Evolutionary conservation across 2,329 filamentous ascomycete genomes (phyloP), one percentile per base, ranked within the genome.

Genomic region (Aspergillus sojae): DNA sequence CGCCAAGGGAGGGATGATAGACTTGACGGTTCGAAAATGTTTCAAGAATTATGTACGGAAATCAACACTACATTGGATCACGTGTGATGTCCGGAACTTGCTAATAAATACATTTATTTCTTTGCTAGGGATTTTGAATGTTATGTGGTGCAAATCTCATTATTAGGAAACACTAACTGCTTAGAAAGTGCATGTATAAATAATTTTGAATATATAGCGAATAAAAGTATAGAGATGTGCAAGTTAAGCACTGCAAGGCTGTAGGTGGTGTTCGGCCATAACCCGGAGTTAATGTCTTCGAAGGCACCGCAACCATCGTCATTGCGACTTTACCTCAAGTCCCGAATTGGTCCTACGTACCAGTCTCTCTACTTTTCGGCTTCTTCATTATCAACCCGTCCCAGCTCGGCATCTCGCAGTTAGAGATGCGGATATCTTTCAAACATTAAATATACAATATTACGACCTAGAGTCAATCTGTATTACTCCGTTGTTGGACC

Each of bases 241-340:
- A 26, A 34, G 46, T n/a, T 23, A 14, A 32, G 26, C 9, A 7
- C 3, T 45, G 30, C 30, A 41, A 43, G 23, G n/a, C n/a, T 19
- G 16, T 23, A 32, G 41, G 28, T 23, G 50, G 43, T 46, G 26
- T 19, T 58, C 64, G 62, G 64, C 41, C 39, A 54, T 66, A 66
- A 41, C 48, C 41, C 64, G 64, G 64, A 64, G 62, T 66, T 66
- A 66, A 61, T 26, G 36, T 34, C 23, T 43, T 19, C 16, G 23
- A 57, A 55, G 52, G 50, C n/a, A 57, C 64, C 32, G 50, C 39
- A 57, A 64, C 62, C 62, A 56, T 59, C 64, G 64, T 66, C 64
- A 66, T 66, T 57, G 58, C 26, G 50, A 50, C 34, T 50, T 46
- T 43, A 50, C 16, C 28, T 48, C 23, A 26, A 46, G 28, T 16